Evolutionary conservation across 176 grass and related monocot genomes (phyloP), one percentile per base, ranked within the genome.

Genomic region (Eleusine indica): DNA sequence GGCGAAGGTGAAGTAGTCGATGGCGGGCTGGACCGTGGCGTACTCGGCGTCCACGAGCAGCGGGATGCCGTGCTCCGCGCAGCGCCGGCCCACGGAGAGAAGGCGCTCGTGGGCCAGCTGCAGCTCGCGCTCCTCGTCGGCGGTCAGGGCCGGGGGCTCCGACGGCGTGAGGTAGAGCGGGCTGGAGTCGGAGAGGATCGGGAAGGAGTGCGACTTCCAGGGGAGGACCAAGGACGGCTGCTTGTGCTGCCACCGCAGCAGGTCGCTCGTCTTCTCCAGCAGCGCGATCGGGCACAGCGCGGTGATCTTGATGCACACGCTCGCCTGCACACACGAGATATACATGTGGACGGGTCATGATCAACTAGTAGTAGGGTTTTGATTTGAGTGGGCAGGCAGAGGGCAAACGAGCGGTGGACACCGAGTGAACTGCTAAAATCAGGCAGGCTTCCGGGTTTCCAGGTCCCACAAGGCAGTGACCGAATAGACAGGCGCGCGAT

Each of bases 1-100:
- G 3, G 54, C 79, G 65, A 92, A 87, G 2, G 96, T 96, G 93
- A 96, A 94, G 89, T 99, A 99, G 71, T 99, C 93, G 58, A 99
- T 89, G 68, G 91, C 86, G 17, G 96, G 96, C 83, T 99, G 96
- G 76, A 99, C 89, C 7, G 91, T 79, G 0, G 89, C 72, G 85
- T 99, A 99, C 90, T 99, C 96, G 18, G 93, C 96, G 71, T 99
- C 96, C 40, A 99, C 89, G 38, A 99, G 86, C 49, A 99, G 77
- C 42, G 86, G 86, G 43, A 92, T 75, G 80, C 88, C 87, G 75
- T 89, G 47, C 80, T 90, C 85, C 25, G 83, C 80, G 47, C 96
- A 99, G 79, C 65, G 76, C 77, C 84, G 65, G 68, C 93, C 88
- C 9, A 99, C 71, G 1, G 73, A 71, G 2, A 91, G 85, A 30